Evolutionary conservation across 345 rosid species (phyloP).

Genomic region (Trapa incisa): DNA sequence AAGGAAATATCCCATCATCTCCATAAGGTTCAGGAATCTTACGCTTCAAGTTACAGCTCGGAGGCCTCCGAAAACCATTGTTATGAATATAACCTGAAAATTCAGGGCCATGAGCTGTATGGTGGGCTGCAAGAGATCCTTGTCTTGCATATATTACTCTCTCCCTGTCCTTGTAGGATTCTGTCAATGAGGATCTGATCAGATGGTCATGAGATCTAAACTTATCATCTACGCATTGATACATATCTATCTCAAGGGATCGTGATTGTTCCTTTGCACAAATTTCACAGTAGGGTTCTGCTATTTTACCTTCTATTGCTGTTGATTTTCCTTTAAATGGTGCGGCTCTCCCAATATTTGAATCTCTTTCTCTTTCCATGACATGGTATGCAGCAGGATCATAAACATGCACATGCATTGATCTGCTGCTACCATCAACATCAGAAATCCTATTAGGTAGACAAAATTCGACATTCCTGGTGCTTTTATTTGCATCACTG

Average conservation of each 20-base stretch:
- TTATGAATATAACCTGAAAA: slow-evolving; percentile 17
- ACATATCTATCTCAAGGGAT: slow-evolving; percentile 14
- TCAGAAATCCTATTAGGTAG: slow-evolving; percentile 18
- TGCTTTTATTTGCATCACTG: slow-evolving; percentile 11
- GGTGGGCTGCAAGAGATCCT: slow-evolving; percentile 15
- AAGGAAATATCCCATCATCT: slow-evolving; percentile 22
- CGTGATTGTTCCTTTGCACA: slow-evolving; percentile 14
- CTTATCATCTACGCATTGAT: slow-evolving; percentile 21
- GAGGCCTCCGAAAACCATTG: slow-evolving; percentile 26
- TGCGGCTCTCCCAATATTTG: slow-evolving; percentile 17
- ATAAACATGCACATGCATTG: slow-evolving; percentile 20
- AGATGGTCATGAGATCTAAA: slow-evolving; percentile 20
- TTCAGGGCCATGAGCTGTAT: slow-evolving; percentile 21
- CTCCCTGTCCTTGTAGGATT: slow-evolving; percentile 26
- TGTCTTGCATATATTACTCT: slow-evolving; percentile 22
- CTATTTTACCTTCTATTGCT: slow-evolving; percentile 17
- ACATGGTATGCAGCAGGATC: slow-evolving; percentile 24
- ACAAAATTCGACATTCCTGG: slow-evolving; percentile 14
- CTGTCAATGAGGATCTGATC: slow-evolving; percentile 12
- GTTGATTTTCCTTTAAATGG: slow-evolving; percentile 20
- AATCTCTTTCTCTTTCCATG: slow-evolving; percentile 21
- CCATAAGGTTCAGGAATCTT: slow-evolving; percentile 19
- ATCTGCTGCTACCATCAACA: slow-evolving; percentile 17
- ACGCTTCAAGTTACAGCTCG: slow-evolving; percentile 17
- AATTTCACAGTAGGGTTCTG: slow-evolving; percentile 28